phyloP scores from a whole-genome alignment of 345 rosid genomes.

The thale cress (Arabidopsis thaliana) region DNA sequence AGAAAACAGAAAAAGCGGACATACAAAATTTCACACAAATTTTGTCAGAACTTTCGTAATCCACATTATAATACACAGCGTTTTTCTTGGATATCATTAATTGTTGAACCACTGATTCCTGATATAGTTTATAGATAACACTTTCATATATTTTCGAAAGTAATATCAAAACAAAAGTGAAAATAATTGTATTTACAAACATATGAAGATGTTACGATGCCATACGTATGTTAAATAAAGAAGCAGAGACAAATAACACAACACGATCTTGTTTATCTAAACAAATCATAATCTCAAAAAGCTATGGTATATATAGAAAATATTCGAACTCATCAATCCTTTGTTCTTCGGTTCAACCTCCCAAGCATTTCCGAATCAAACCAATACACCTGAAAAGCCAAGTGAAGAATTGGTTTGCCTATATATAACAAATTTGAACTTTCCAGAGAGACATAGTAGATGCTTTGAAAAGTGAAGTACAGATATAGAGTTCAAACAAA shows the following conservation, averaged over 20 bases:
- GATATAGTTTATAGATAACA: too few species aligned
- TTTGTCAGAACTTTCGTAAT: too few species aligned
- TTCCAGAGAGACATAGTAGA: constrained; percentile 24
- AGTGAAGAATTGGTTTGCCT: constrained; percentile 8
- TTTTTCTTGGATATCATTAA: too few species aligned
- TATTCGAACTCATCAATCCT: constrained; percentile 7
- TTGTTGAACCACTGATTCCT: too few species aligned
- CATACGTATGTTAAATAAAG: too few species aligned
- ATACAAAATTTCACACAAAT: too few species aligned
- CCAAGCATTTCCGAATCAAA: neutral
- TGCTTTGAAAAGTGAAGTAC: constrained; percentile 9
- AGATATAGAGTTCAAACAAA: neutral
- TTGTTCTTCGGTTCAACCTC: constrained; percentile 2
- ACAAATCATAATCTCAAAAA: neutral
- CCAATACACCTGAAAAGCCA: constrained; percentile 16
- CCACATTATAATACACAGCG: too few species aligned
- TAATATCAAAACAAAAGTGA: too few species aligned
- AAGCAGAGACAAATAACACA: neutral
- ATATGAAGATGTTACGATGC: too few species aligned
- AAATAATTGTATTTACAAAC: too few species aligned
- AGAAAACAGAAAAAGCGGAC: too few species aligned
- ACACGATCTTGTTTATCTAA: neutral
- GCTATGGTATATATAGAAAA: neutral
- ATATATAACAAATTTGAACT: constrained; percentile 12
- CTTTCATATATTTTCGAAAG: too few species aligned